A percentile compares a stretch with the other conserved stretches of the same genome.
These are phyloP conservation scores for Starmerella floris DNA, from an alignment of 805 yeast species.

Conservation along the genomic window DNA sequence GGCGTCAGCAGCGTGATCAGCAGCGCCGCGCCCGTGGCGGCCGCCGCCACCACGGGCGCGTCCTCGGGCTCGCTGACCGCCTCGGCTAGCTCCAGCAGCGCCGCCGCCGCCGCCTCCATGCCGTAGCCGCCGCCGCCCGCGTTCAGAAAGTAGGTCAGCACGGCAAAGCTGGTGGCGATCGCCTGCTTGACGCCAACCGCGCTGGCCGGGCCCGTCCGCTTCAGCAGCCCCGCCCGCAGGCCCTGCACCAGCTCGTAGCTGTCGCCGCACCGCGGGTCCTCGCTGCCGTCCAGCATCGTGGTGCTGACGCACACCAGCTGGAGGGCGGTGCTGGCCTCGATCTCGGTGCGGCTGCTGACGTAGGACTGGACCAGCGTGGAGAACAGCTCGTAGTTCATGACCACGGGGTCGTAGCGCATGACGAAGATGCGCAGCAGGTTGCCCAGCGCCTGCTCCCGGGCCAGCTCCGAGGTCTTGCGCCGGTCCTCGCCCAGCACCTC, in stretches of 20 bases:
- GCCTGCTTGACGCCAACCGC: slow-evolving; percentile 14
- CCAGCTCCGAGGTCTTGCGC: slow-evolving; percentile 24
- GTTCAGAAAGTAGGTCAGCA: slow-evolving; percentile 23
- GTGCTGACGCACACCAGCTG: slow-evolving; percentile 24
- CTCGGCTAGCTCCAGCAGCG: slow-evolving; percentile 23
- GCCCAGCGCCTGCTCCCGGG: slow-evolving; percentile 26
- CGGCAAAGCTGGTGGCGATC: slow-evolving; percentile 22
- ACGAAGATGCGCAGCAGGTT: slow-evolving; percentile 22
- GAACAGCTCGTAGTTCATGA: slow-evolving; percentile 17
- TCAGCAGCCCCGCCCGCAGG: slow-evolving; percentile 11
- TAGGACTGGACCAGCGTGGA: slow-evolving; percentile 20
- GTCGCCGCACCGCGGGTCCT: slow-evolving; percentile 13
- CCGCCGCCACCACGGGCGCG: slow-evolving; percentile 21
- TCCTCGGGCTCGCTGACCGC: slow-evolving; percentile 13
- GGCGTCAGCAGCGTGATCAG: slow-evolving; percentile 22
- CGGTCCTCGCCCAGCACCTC: slow-evolving; percentile 25
- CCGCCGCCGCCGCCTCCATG: slow-evolving; percentile 21
- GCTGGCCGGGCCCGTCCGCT: slow-evolving; percentile 9
- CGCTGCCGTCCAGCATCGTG: slow-evolving; percentile 21
- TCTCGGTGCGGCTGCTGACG: slow-evolving; percentile 22
- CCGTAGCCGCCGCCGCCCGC: slow-evolving; percentile 28
- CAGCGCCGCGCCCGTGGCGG: slow-evolving; percentile 24
- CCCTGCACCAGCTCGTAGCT: slow-evolving; percentile 16
- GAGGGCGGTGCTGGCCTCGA: slow-evolving; percentile 24
- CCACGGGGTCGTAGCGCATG: slow-evolving; percentile 25